Evolutionary conservation across 2,329 filamentous ascomycete genomes (phyloP), one percentile per base, ranked within the genome.

Genomic region (Sarocladium oryzae): DNA sequence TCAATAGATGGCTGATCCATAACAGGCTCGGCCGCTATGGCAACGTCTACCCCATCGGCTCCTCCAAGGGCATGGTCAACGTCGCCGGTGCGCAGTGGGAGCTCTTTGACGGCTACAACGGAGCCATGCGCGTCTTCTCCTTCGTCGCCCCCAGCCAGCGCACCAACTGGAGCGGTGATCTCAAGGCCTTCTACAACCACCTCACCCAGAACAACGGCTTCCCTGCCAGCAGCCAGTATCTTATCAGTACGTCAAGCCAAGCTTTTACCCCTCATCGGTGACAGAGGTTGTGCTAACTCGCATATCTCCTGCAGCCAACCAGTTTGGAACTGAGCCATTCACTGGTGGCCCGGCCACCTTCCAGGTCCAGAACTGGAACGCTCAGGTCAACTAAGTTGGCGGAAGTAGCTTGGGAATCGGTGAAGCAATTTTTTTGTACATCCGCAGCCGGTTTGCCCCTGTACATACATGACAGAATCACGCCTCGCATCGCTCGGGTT

Each of bases 121-220:
- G 78, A 32, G 61, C 64, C 51, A 82, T 72, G 61, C 78, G 72
- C 8, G 81, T 85, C 11, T 84, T 32, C 32, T 49, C 46, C 21
- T 86, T 68, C 54, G 61, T 69, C 53, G 66, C 62, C 13, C 52
- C 58, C 28, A 70, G 63, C 48, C 60, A 72, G 20, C 64, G 75
- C 21, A 71, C 67, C 20, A 70, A 54, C 62, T 85, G 80, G 67
- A 72, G 65, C 38, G 78, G 73, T 26, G 78, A 86, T 61, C 57
- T 84, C 57, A 71, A 71, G 60, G 63, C 70, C 4, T 85, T 85
- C 66, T 68, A 81, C 56, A 69, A 67, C 21, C 82, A 83, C 62
- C 65, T 85, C 28, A 67, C 67, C 24, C 53, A 56, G 18, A 71
- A 68, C 58, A 66, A 81, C 56, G 72, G 72, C 2, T 68, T 78